Percentiles rank a stretch among this genome's conserved stretches.
These are phyloP conservation scores for Amanita jacksonii DNA, from an alignment of 768 basidiomycete genomes.

Conservation along the genomic window DNA sequence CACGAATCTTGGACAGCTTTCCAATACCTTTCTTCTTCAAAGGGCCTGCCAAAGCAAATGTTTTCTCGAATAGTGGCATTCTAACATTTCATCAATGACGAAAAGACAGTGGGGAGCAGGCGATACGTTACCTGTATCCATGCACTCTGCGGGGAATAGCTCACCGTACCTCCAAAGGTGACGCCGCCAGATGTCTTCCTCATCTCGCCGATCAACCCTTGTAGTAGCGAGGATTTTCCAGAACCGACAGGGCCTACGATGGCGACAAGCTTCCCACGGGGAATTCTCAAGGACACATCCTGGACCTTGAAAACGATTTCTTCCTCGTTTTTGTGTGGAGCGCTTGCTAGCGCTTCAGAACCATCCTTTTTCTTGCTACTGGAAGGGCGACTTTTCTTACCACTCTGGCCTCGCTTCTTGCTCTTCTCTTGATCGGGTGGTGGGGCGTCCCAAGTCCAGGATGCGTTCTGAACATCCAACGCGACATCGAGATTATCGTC, in stretches of 20 bases:
- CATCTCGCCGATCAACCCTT: slow-evolving; percentile 82
- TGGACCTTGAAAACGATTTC: slow-evolving; percentile 51
- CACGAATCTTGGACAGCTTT: slow-evolving; percentile 69
- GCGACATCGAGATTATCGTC: slow-evolving; percentile 54
- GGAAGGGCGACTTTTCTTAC: slow-evolving; percentile 18
- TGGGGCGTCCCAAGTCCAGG: slow-evolving; percentile 84
- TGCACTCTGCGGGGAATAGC: slow-evolving; percentile 79
- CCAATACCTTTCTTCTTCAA: slow-evolving; percentile 78
- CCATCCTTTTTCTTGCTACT: slow-evolving; percentile 19
- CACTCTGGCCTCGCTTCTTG: slow-evolving; percentile 19
- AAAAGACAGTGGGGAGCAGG: background rate
- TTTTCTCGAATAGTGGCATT: slow-evolving; percentile 86
- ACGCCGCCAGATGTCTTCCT: slow-evolving; percentile 54
- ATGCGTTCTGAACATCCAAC: slow-evolving; percentile 54
- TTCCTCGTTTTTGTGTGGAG: slow-evolving; percentile 12
- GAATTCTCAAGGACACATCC: slow-evolving; percentile 57
- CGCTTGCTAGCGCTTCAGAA: background rate
- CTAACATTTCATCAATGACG: slow-evolving; percentile 20
- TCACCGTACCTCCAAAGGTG: slow-evolving; percentile 65
- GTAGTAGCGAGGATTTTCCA: slow-evolving; percentile 61
- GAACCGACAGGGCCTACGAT: slow-evolving; percentile 78
- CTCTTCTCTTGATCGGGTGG: slow-evolving; percentile 36
- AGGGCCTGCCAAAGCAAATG: slow-evolving; percentile 78
- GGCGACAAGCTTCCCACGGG: slow-evolving; percentile 70
- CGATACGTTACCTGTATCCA: slow-evolving; percentile 66